Conservation (phyloP, 805 yeast genomes). For the Alloascoidea hylecoeti region DNA sequence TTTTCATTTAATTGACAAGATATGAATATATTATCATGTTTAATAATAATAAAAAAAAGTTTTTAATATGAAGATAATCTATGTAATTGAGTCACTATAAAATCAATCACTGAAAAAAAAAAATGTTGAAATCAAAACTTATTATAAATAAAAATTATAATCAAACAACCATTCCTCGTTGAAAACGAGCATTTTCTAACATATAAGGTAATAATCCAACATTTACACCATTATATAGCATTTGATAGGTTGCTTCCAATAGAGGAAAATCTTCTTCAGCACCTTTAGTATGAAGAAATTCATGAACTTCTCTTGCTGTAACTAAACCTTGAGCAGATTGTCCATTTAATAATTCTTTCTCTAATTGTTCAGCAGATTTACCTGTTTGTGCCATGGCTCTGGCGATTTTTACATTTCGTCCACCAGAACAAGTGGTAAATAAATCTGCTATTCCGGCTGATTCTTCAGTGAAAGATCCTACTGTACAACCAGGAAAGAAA, state of each 20-base stretch:
- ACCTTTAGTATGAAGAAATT: slow-evolving; percentile 43
- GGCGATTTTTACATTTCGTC: slow-evolving; percentile 91
- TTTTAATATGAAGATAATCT: background rate
- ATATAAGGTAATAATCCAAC: slow-evolving; percentile 56
- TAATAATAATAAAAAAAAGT: background rate
- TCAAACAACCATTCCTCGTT: background rate
- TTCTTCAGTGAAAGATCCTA: slow-evolving; percentile 81
- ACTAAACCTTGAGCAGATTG: slow-evolving; percentile 94
- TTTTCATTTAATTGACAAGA: no score
- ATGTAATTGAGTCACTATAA: background rate
- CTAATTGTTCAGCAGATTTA: slow-evolving; percentile 68
- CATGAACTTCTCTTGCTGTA: slow-evolving; percentile 86
- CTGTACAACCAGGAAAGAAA: slow-evolving; percentile 63
- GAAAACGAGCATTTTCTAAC: background rate
- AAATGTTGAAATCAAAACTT: background rate
- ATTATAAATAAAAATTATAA: background rate
- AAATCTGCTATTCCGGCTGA: slow-evolving; percentile 97
- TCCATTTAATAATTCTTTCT: slow-evolving; percentile 78
- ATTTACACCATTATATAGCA: slow-evolving; percentile 60
- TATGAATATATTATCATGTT: background rate
- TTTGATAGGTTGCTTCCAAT: slow-evolving; percentile 66
- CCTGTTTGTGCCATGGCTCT: slow-evolving; percentile 71
- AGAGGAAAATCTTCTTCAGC: slow-evolving; percentile 66
- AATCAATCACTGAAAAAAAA: background rate
- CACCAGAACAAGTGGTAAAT: slow-evolving; percentile 96